Evolutionary conservation across 768 basidiomycete species (phyloP).

Genomic region (Suillus fuscotomentosus): DNA sequence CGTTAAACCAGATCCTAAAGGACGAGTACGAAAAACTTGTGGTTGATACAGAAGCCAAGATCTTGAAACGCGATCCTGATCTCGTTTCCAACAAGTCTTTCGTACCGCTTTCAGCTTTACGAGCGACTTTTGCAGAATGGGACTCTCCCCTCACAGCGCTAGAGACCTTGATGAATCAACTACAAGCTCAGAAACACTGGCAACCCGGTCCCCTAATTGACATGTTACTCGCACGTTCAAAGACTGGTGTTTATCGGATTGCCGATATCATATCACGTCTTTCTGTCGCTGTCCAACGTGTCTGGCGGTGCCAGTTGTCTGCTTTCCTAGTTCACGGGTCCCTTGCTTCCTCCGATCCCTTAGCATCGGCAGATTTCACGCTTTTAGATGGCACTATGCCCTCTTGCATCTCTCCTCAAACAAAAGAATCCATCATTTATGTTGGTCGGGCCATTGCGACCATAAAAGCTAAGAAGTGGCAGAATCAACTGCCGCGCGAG

Average conservation of each 20-base stretch:
- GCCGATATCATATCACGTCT: slow-evolving; percentile 68
- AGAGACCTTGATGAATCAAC: slow-evolving; percentile 56
- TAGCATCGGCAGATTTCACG: slow-evolving; percentile 57
- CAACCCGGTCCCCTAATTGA: slow-evolving; percentile 80
- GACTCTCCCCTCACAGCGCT: slow-evolving; percentile 81
- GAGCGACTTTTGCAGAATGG: slow-evolving; percentile 86
- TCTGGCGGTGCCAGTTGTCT: slow-evolving; percentile 83
- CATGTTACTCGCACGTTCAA: slow-evolving; percentile 65
- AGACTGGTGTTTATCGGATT: slow-evolving; percentile 77
- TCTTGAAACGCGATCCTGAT: slow-evolving; percentile 70
- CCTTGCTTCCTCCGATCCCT: slow-evolving; percentile 57
- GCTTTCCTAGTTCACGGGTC: slow-evolving; percentile 82
- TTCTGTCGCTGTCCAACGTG: slow-evolving; percentile 72
- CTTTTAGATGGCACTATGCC: slow-evolving; percentile 72
- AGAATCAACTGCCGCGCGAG: slow-evolving; percentile 69
- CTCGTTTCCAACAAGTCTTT: slow-evolving; percentile 81
- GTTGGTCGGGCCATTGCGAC: slow-evolving; percentile 86
- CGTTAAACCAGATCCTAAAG: slow-evolving; percentile 69
- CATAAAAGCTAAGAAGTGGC: slow-evolving; percentile 76
- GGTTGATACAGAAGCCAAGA: slow-evolving; percentile 76
- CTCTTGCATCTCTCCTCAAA: slow-evolving; percentile 66
- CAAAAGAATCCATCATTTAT: slow-evolving; percentile 81
- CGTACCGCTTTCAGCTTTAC: slow-evolving; percentile 82
- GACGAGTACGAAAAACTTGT: slow-evolving; percentile 81
- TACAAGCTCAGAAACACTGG: slow-evolving; percentile 52